These are phyloP conservation scores for Phytophthora europaea DNA, from an alignment of 352 stramenopile genomes.

Conservation along the genomic window DNA sequence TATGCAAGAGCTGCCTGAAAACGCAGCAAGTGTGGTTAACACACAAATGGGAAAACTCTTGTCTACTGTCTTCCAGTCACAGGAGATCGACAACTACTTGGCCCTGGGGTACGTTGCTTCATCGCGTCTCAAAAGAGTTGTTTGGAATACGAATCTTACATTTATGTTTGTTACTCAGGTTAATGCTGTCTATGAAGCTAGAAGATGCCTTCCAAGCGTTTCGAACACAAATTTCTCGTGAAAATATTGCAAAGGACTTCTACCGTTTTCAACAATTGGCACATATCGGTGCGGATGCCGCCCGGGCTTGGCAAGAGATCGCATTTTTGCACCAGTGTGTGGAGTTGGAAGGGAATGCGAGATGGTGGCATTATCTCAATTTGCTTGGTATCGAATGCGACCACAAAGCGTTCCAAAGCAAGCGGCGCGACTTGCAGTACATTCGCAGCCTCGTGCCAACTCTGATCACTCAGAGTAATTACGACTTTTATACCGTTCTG, in stretches of 20 bases:
- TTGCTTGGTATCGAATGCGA: conserved; percentile 83
- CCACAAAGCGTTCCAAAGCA: conserved; percentile 80
- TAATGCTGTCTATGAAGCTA: conserved; percentile 85
- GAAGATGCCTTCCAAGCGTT: conserved; percentile 78
- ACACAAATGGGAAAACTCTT: conserved; percentile 66
- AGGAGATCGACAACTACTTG: conserved; percentile 77
- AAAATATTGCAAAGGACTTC: conserved; percentile 88
- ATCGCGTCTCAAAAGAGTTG: neutral
- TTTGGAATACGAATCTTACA: neutral
- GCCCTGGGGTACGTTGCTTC: conserved; percentile 58
- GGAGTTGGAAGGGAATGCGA: conserved; percentile 82
- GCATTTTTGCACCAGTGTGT: conserved; percentile 85
- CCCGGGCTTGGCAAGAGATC: conserved; percentile 83
- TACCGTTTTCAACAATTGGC: conserved; percentile 82
- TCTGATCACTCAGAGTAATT: conserved; percentile 74
- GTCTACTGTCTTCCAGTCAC: conserved; percentile 76
- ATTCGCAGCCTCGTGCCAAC: conserved; percentile 73
- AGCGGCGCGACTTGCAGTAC: conserved; percentile 72
- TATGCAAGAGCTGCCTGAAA: conserved; percentile 67
- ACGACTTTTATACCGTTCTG: conserved; percentile 83
- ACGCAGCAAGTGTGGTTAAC: conserved; percentile 55
- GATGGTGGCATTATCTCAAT: conserved; percentile 87
- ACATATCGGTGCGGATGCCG: conserved; percentile 75
- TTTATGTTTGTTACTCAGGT: conserved; percentile 25
- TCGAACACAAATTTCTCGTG: conserved; percentile 77